Evolutionary conservation across 768 basidiomycete species (phyloP).

Genomic region (Glaciozyma antarctica): DNA sequence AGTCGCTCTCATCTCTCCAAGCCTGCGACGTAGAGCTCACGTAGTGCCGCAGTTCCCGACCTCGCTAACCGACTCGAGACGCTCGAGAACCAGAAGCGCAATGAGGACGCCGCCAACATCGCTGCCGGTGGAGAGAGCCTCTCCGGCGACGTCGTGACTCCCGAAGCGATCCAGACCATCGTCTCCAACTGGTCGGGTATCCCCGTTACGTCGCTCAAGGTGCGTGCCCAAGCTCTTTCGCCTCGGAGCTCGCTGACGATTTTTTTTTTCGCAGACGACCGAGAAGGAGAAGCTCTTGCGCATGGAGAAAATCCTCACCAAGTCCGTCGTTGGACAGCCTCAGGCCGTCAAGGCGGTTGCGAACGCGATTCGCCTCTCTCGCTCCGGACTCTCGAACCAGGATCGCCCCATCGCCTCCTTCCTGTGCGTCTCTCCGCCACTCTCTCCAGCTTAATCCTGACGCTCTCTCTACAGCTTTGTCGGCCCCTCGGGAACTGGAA

Average conservation of each 20-base stretch:
- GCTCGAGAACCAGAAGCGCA: slow-evolving; percentile 59
- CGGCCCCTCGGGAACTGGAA: slow-evolving; percentile 62
- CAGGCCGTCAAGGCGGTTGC: slow-evolving; percentile 75
- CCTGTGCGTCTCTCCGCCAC: slow-evolving; percentile 51
- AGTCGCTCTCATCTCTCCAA: neutral
- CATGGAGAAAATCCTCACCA: slow-evolving; percentile 75
- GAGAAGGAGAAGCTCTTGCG: slow-evolving; percentile 66
- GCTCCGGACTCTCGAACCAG: slow-evolving; percentile 79
- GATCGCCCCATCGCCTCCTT: slow-evolving; percentile 74
- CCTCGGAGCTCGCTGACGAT: neutral
- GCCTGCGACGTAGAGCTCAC: slow-evolving; percentile 41
- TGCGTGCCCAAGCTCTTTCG: neutral
- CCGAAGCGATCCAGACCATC: slow-evolving; percentile 80
- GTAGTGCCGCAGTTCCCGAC: slow-evolving; percentile 71
- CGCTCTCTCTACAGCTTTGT: slow-evolving; percentile 50
- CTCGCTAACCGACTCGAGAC: slow-evolving; percentile 49
- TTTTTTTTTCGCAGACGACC: slow-evolving; percentile 6
- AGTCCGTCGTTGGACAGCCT: slow-evolving; percentile 81
- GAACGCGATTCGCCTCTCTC: slow-evolving; percentile 83
- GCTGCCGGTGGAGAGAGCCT: slow-evolving; percentile 30
- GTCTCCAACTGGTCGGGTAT: slow-evolving; percentile 89
- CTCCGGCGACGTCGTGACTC: slow-evolving; percentile 42
- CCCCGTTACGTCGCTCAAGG: slow-evolving; percentile 51
- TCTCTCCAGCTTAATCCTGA: slow-evolving; percentile 40
- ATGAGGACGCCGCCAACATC: slow-evolving; percentile 48